Conservation (phyloP, 2,329 filamentous ascomycete species). For the Cladosporium sp. region DNA sequence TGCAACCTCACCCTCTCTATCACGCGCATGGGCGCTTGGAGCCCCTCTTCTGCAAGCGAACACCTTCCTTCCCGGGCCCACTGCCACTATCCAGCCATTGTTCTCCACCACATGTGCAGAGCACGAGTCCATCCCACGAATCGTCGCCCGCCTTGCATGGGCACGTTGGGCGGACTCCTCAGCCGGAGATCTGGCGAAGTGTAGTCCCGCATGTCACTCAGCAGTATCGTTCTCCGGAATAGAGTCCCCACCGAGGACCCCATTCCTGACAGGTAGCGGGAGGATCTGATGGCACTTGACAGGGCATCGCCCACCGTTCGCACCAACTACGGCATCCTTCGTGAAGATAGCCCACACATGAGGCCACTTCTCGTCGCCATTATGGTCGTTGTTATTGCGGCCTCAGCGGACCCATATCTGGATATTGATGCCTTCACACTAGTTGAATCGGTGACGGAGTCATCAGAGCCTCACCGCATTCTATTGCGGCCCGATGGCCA, state of each 20-base stretch:
- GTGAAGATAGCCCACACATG: background rate
- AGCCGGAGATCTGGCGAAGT: conserved; percentile 1
- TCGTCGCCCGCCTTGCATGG: background rate
- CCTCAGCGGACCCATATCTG: too few relatives aligned
- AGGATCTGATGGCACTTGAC: conserved; percentile 4
- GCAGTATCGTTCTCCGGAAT: too few relatives aligned
- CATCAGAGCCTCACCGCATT: background rate
- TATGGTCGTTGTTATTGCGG: too few relatives aligned
- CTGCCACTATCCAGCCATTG: conserved; percentile 4
- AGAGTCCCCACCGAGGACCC: background rate
- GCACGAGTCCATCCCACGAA: conserved; percentile 1
- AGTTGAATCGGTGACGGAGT: background rate
- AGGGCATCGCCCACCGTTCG: background rate
- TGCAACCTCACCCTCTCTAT: conserved; percentile 9
- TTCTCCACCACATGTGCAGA: conserved; percentile 7
- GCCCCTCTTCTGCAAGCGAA: conserved; percentile 10
- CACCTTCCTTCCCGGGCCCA: background rate
- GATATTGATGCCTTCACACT: background rate
- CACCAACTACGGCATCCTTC: background rate
- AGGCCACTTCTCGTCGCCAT: too few relatives aligned
- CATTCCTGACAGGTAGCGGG: conserved; percentile 7
- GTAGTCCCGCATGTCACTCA: background rate
- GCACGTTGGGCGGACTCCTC: conserved; percentile 4
- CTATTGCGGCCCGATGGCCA: conserved; percentile 6
- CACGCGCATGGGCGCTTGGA: conserved; percentile 9